A percentile compares a stretch with the other conserved stretches of the same genome.
These are phyloP conservation scores for Saturnispora galanensis DNA, from an alignment of 805 yeast species.

Conservation along the genomic window DNA sequence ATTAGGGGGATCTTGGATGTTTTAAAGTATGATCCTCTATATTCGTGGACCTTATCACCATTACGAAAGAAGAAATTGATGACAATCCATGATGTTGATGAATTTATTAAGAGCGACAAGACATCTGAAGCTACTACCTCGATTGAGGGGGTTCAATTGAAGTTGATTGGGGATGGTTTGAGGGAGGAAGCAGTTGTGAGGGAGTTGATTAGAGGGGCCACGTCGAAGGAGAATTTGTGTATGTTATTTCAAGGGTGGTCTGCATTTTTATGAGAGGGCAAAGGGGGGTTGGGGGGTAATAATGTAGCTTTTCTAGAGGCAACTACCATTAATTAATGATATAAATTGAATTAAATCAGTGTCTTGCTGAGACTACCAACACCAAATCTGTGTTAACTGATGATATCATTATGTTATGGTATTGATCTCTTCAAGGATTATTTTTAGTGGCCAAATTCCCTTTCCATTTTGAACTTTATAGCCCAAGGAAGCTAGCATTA, in stretches of 20 bases:
- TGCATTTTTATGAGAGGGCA: slow-evolving; percentile 44
- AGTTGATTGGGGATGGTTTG: slow-evolving; percentile 54
- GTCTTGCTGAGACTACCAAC: too few species aligned
- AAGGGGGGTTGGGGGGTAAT: too few species aligned
- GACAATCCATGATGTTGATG: slow-evolving; percentile 23
- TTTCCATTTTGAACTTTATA: too few species aligned
- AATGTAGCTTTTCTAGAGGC: too few species aligned
- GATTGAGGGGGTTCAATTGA: slow-evolving; percentile 57
- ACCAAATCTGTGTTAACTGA: too few species aligned
- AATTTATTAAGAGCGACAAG: slow-evolving; percentile 17
- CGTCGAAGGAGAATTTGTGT: slow-evolving; percentile 56
- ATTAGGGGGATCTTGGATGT: slow-evolving; percentile 80
- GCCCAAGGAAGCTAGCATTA: too few species aligned
- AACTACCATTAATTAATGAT: too few species aligned
- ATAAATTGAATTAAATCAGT: too few species aligned
- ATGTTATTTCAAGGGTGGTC: slow-evolving; percentile 79
- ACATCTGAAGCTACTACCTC: slow-evolving; percentile 77
- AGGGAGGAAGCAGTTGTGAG: slow-evolving; percentile 80
- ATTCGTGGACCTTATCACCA: slow-evolving; percentile 85
- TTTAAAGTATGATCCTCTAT: slow-evolving; percentile 83
- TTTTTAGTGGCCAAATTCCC: too few species aligned
- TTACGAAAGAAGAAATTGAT: slow-evolving; percentile 48
- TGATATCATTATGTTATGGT: too few species aligned
- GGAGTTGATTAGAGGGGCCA: slow-evolving; percentile 71
- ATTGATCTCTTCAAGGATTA: too few species aligned